phyloP scores from a whole-genome alignment of 345 rosid species.

The Boechera stricta region DNA sequence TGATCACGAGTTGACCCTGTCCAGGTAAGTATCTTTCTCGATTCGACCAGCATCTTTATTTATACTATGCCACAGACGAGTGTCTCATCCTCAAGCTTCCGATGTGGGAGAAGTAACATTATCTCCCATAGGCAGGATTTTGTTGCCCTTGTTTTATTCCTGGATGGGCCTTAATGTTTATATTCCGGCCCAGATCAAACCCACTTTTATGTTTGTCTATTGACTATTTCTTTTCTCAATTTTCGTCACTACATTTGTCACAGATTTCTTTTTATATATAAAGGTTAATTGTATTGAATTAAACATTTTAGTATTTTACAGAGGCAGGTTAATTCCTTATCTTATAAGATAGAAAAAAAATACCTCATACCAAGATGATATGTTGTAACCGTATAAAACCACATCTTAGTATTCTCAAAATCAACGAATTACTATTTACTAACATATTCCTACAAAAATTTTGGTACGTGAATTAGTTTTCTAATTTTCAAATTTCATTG shows the following conservation, averaged over 20 bases:
- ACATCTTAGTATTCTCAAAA: background rate
- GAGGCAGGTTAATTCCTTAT: background rate
- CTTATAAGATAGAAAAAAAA: too few species aligned
- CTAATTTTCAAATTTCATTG: background rate
- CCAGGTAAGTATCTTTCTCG: background rate
- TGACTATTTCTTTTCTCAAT: background rate
- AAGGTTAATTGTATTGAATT: background rate
- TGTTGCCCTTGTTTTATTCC: background rate
- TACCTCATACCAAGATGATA: too few species aligned
- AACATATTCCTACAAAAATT: too few species aligned
- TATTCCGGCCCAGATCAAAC: background rate
- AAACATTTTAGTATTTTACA: background rate
- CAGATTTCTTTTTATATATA: background rate
- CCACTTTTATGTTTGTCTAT: background rate
- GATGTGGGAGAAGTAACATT: background rate
- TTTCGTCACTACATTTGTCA: background rate
- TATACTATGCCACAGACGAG: background rate
- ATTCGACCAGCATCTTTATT: background rate
- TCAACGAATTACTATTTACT: background rate
- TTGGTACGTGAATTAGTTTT: background rate
- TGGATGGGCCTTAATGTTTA: background rate
- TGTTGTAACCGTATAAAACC: too few species aligned
- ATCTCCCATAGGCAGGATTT: background rate
- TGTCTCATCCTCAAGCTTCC: background rate
- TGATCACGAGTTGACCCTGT: slow-evolving; percentile 20